These are phyloP conservation scores for Begonia loranthoides DNA, from an alignment of 306 rosid species.

Conservation along the genomic window DNA sequence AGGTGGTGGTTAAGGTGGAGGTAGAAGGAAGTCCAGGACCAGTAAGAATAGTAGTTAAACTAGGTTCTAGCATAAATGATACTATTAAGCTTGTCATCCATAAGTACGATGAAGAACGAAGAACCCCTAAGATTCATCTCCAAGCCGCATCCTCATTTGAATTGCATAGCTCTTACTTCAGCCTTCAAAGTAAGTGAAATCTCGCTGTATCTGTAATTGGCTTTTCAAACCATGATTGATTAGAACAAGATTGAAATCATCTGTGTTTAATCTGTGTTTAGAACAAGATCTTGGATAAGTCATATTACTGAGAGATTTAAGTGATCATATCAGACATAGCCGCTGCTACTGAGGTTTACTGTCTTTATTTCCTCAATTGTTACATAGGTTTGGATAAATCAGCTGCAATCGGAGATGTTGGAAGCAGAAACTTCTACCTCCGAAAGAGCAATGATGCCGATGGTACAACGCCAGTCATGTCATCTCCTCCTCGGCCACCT, in stretches of 20 bases:
- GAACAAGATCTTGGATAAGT: no score
- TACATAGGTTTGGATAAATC: conserved; percentile 58
- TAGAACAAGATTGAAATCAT: no score
- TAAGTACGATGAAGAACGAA: conserved; percentile 59
- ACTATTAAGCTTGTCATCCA: conserved; percentile 46
- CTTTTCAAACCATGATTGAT: no score
- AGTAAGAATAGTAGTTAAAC: conserved; percentile 55
- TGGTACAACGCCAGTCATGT: neutral
- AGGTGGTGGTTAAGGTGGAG: conserved; percentile 74
- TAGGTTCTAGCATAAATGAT: conserved; percentile 66
- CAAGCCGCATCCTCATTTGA: conserved; percentile 30
- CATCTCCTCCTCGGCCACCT: neutral
- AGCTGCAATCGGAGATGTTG: conserved; percentile 52
- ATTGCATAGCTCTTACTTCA: conserved; percentile 67
- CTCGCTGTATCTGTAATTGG: neutral
- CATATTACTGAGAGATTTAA: no score
- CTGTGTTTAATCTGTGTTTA: no score
- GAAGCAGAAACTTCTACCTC: conserved; percentile 72
- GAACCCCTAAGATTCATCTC: conserved; percentile 45
- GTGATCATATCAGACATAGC: no score
- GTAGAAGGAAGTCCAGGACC: conserved; percentile 95
- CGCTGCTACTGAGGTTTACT: no score
- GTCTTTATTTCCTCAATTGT: no score
- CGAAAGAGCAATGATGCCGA: conserved; percentile 21
- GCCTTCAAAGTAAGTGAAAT: conserved; percentile 51